These are phyloP conservation scores for Cydonia oblonga DNA, from an alignment of 331 rosid species.

Conservation along the genomic window DNA sequence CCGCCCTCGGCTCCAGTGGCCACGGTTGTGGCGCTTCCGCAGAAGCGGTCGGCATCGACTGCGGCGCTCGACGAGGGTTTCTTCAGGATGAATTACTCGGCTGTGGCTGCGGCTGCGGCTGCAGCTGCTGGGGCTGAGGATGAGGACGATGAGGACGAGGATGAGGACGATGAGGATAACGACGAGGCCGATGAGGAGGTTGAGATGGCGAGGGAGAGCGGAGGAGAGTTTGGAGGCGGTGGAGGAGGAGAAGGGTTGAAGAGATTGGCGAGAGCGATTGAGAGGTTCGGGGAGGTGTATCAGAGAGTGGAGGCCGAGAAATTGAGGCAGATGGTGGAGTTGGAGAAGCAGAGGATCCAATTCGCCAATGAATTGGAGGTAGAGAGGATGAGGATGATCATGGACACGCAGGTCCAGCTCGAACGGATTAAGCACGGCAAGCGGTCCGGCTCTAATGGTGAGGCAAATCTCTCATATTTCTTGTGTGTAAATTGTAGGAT, in stretches of 20 bases:
- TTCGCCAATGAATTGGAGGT: slow-evolving; percentile 82
- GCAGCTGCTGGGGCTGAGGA: slow-evolving; percentile 65
- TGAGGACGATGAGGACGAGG: slow-evolving; percentile 43
- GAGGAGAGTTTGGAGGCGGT: slow-evolving; percentile 46
- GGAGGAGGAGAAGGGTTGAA: slow-evolving; percentile 49
- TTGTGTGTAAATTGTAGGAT: background rate
- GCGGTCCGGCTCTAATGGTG: slow-evolving; percentile 72
- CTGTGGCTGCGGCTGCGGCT: slow-evolving; percentile 81
- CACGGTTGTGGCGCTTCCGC: slow-evolving; percentile 44
- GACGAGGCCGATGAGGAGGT: slow-evolving; percentile 42
- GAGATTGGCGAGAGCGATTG: slow-evolving; percentile 74
- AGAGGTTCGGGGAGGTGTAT: slow-evolving; percentile 68
- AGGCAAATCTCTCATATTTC: slow-evolving; percentile 15
- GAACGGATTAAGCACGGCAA: slow-evolving; percentile 86
- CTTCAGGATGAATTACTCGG: slow-evolving; percentile 72
- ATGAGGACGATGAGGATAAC: slow-evolving; percentile 25
- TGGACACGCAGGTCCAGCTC: slow-evolving; percentile 88
- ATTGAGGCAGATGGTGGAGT: slow-evolving; percentile 78
- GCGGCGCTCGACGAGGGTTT: slow-evolving; percentile 41
- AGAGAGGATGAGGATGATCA: slow-evolving; percentile 83
- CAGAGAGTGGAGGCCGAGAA: slow-evolving; percentile 83
- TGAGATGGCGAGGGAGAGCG: slow-evolving; percentile 47
- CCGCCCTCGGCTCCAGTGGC: slow-evolving; percentile 18
- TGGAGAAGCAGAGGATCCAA: slow-evolving; percentile 95
- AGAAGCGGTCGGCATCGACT: slow-evolving; percentile 47